Base-by-base conservation (phyloP, 768 basidiomycete genomes). In the Boletus reticulatus region DNA sequence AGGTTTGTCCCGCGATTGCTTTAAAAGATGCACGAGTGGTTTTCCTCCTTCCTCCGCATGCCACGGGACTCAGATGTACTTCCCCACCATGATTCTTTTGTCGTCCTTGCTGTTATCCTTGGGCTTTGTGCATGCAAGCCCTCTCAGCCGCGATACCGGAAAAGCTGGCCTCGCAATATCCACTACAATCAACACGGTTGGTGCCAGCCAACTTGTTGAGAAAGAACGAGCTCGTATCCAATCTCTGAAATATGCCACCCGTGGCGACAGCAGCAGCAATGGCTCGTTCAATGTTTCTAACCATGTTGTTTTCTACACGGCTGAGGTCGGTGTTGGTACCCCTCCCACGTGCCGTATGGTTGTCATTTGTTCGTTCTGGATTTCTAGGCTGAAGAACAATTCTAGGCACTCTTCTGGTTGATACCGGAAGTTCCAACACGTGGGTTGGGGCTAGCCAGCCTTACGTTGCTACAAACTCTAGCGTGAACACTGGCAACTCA, bases 391-490 rank as follows among this genome's bases (percentile, higher is more conserved):
- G 7, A 46, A 16, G 4, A 24, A 24, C 39, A 20, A 8, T 31
- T 29, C 34, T 36, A 74, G 74, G 62, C 42, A 59, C 59, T 8
- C 61, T 73, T 17, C 22, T 72, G 6, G 50, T 73, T 14, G 72
- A 73, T 43, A 73, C 72, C 2, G 72, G 72, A 46, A 74, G 71
- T 48, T 58, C 69, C 4, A 66, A 64, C 29, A 73, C 72, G 2
- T 73, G 71, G 69, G 36, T 73, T 11, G 72, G 72, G 48, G 68
- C 71, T 16, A 52, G 27, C 19, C 45, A 50, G 0, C 14, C 34
- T 38, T 73, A 71, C 38, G 22, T 41, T 11, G 50, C 52, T 8
- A 65, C 67, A 4, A 59, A 24, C 32, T 56, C 57, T 5, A 65
- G 67, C 24, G 16, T 45, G 11, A 34, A 59, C 49, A 70, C 67